Conservation (phyloP, 495 filamentous ascomycete genomes). For the Hypoxylon perforatum region DNA sequence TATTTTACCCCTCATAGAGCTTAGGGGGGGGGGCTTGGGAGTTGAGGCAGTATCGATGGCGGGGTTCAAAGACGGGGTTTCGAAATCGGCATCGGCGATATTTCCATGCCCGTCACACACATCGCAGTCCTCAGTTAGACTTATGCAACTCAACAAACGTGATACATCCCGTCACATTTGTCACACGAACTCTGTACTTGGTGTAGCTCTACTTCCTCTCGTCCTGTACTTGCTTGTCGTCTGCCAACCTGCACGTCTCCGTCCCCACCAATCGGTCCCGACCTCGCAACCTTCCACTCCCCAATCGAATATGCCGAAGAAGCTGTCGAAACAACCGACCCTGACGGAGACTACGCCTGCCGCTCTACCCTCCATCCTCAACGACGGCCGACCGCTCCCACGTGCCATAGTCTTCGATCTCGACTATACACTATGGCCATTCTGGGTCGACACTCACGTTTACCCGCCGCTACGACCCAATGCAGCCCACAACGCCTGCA, state of each 20-base stretch:
- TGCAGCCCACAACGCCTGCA: constrained; percentile 61
- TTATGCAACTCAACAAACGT: background rate
- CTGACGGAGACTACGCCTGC: constrained; percentile 12
- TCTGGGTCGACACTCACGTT: constrained; percentile 96
- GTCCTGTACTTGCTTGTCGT: background rate
- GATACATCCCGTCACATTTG: background rate
- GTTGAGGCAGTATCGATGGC: background rate
- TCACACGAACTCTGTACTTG: too few species aligned
- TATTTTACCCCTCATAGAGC: constrained; percentile 3
- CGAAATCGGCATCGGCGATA: constrained; percentile 21
- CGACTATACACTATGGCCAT: constrained; percentile 97
- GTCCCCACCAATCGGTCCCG: background rate
- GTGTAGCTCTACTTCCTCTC: background rate
- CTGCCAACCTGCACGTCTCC: background rate
- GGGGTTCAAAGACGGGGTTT: constrained; percentile 8
- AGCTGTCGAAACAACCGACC: constrained; percentile 45
- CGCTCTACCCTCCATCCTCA: constrained; percentile 55
- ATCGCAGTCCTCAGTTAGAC: background rate
- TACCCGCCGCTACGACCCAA: constrained; percentile 77
- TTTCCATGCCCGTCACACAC: constrained; percentile 12
- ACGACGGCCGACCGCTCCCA: constrained; percentile 83
- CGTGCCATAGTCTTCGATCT: constrained; percentile 91
- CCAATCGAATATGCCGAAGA: constrained; percentile 22
- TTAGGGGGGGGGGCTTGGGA: background rate
- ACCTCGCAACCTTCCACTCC: background rate